phyloP scores from a whole-genome alignment of 129 eudicot genomes.

The Dittrichia graveolens region DNA sequence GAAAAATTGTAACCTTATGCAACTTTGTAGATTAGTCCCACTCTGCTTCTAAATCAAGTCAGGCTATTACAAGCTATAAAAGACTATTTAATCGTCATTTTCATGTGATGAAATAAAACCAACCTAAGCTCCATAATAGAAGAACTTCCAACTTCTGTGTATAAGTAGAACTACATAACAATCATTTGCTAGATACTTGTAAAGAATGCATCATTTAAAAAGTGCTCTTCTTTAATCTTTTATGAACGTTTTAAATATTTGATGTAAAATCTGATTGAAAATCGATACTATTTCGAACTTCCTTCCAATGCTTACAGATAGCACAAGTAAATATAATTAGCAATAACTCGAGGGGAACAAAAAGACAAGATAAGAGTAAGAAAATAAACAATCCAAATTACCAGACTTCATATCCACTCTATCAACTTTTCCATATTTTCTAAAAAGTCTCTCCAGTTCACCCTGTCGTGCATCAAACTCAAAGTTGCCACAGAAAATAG shows the following conservation, averaged over 20 bases:
- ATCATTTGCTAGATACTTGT: not conserved
- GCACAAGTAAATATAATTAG: conserved; percentile 6
- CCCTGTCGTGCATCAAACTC: conserved; percentile 88
- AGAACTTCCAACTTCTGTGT: not conserved
- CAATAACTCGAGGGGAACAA: not conserved
- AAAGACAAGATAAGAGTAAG: not conserved
- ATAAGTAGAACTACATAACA: conserved; percentile 4
- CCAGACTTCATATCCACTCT: conserved; percentile 98
- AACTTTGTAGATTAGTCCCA: conserved; percentile 13
- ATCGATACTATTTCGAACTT: not conserved
- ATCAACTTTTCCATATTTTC: conserved; percentile 87
- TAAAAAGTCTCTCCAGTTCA: conserved; percentile 91
- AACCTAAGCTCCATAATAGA: not conserved
- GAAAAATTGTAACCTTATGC: conserved; percentile 12
- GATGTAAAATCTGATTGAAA: not conserved
- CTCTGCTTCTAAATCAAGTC: conserved; percentile 16
- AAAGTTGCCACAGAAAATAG: conserved; percentile 89
- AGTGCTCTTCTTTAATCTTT: not conserved
- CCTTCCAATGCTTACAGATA: conserved; percentile 1
- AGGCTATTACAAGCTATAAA: not conserved
- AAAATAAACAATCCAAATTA: conserved; percentile 33
- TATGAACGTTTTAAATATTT: conserved; percentile 6
- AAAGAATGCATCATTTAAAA: not conserved
- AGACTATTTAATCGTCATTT: not conserved
- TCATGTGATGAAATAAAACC: conserved; percentile 4